Evolutionary conservation across 78 protist genomes (phyloP).

Genomic region (Dictyostelium firmibasis): DNA sequence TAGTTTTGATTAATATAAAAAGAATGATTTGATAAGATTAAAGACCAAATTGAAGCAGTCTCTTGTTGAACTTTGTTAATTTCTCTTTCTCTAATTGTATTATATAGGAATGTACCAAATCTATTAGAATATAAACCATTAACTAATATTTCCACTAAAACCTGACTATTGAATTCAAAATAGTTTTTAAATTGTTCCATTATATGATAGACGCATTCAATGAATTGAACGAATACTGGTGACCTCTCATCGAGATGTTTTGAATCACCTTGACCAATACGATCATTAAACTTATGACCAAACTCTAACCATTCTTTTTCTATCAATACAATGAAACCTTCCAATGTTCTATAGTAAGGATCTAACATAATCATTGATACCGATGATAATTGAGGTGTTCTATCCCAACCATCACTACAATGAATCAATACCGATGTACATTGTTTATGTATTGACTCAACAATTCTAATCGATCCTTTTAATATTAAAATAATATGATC

Average conservation of each 20-base stretch:
- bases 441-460: constrained; percentile 14
- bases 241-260: constrained; percentile 44
- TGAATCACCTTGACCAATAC: not conserved
- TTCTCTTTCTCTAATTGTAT: constrained; percentile 62
- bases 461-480: constrained; percentile 17
- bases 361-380: constrained; percentile 87
- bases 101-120: constrained; percentile 88
- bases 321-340: constrained; percentile 86
- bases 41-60: not conserved
- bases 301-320: constrained; percentile 94
- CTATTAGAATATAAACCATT: constrained; percentile 21
- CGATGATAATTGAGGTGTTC: constrained; percentile 68
- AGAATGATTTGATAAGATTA: not conserved
- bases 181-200: constrained; percentile 80
- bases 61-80: not conserved
- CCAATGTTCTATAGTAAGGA: constrained; percentile 90
- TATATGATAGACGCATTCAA: constrained; percentile 91
- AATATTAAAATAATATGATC: constrained; percentile 44
- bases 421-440: constrained; percentile 84
- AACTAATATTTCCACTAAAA: constrained; percentile 36
- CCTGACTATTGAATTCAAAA: constrained; percentile 90
- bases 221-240: constrained; percentile 95
- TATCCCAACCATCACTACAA: constrained; percentile 98
- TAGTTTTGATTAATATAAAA: not conserved
- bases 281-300: constrained; percentile 90